These are phyloP conservation scores for Adansonia madagascariensis DNA, from an alignment of 441 rosid genomes.

Conservation along the genomic window DNA sequence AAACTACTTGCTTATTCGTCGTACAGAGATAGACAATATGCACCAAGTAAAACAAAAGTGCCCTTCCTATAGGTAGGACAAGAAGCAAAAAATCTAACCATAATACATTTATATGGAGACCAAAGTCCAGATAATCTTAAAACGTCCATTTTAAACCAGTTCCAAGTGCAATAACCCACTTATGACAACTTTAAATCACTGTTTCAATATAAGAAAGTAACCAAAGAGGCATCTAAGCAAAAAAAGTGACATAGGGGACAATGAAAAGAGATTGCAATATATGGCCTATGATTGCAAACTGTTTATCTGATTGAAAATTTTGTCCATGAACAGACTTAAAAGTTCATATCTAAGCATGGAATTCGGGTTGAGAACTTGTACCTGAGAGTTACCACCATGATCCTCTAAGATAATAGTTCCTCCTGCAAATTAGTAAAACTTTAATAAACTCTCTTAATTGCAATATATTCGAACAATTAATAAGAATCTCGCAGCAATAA, in stretches of 20 bases:
- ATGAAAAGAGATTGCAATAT: neutral
- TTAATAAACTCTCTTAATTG: slow-evolving; percentile 13
- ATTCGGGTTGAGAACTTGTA: neutral
- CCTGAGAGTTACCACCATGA: slow-evolving; percentile 32
- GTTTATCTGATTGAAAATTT: neutral
- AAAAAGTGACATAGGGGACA: neutral
- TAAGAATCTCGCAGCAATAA: slow-evolving; percentile 15
- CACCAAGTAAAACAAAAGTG: neutral
- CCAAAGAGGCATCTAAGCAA: neutral
- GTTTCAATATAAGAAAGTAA: neutral
- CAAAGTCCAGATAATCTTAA: neutral
- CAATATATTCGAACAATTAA: slow-evolving; percentile 13
- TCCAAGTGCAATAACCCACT: neutral
- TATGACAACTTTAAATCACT: neutral
- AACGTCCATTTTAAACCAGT: neutral
- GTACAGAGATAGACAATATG: neutral
- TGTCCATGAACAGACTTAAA: neutral
- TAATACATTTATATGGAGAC: slow-evolving; percentile 12
- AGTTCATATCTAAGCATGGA: neutral
- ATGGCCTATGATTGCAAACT: neutral
- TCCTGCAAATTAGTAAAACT: slow-evolving; percentile 47
- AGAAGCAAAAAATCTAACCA: neutral
- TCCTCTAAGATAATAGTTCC: slow-evolving; percentile 54
- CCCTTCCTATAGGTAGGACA: neutral
- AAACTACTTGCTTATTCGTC: neutral